Base-by-base conservation (phyloP, 768 basidiomycete species). In the Tricholoma sp. region DNA sequence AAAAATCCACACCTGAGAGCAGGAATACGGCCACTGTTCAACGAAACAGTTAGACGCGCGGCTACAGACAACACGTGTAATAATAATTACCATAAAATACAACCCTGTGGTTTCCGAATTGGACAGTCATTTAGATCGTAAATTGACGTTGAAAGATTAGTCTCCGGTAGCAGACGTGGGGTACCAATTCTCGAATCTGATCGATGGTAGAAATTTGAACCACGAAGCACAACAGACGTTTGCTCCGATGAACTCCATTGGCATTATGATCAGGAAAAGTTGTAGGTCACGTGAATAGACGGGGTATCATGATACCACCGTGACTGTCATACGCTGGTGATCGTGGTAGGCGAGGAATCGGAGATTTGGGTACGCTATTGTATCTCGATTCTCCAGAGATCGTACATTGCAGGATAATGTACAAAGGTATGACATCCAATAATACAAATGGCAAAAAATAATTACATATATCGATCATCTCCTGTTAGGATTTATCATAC, bases 31-130 rank as follows among this genome's bases (percentile, higher is more conserved):
- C 65, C 55, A 79, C 82, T 83, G 41, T 52, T 39, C 41, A 43
- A 18, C 22, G 29, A 53, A 19, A 41, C 45, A 37, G 50, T 58
- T 55, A 61, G 52, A 21, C 21, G 50, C 50, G 55, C 9, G 56
- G n/a, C 31, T 50, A 45, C 39, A 35, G 57, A 53, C 57, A 59
- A 46, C n/a, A 21, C 10, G 31, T 27, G 24, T 24, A 1, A 14
- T 24, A 1, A 14, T 27, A 66, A 82, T 65, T 59, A 79, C 84
- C 57, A 58, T 84, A 84, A 65, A 78, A 79, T 14, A 66, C 72
- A 41, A 83, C 56, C 67, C 85, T 77, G 66, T 81, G 63, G 49
- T 82, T 82, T 58, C 73, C 76, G 69, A 87, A 87, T 58, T 81
- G 77, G 43, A 85, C 74, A 29, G 85, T 85, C 85, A 87, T 86